phyloP scores from a whole-genome alignment of 1,284 basidiomycete species.

The Rhizoctonia solani region DNA sequence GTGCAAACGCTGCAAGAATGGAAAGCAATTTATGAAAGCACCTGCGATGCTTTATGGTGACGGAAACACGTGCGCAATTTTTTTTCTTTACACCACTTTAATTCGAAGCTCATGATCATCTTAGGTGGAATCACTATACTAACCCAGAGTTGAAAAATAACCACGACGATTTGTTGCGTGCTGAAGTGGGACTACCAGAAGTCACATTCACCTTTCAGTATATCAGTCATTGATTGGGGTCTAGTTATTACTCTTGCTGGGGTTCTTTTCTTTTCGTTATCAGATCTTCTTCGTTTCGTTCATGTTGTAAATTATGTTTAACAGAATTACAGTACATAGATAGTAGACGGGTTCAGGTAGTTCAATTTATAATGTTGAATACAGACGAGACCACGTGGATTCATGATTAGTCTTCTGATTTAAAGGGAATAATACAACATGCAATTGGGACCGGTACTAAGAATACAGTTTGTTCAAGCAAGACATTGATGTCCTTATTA shows the following conservation, averaged over 20 bases:
- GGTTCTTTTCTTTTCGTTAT: not conserved
- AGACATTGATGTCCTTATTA: too few relatives aligned
- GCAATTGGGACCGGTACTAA: too few relatives aligned
- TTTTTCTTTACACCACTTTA: slow-evolving; percentile 31
- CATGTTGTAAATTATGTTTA: not conserved
- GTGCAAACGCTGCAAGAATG: slow-evolving; percentile 91
- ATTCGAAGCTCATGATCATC: slow-evolving; percentile 27
- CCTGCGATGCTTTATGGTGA: slow-evolving; percentile 93
- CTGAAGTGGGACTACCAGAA: slow-evolving; percentile 82
- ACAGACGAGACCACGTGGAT: too few relatives aligned
- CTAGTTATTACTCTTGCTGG: not conserved
- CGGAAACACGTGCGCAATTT: slow-evolving; percentile 83
- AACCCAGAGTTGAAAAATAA: slow-evolving; percentile 86
- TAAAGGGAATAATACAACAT: too few relatives aligned
- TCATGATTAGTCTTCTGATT: too few relatives aligned
- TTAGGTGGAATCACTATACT: slow-evolving; percentile 96
- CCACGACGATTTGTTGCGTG: slow-evolving; percentile 93
- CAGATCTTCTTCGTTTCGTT: not conserved
- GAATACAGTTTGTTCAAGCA: too few relatives aligned
- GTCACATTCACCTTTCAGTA: slow-evolving; percentile 94
- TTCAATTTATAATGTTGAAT: too few relatives aligned
- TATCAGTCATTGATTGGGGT: slow-evolving; percentile 64
- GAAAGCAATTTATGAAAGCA: slow-evolving; percentile 82
- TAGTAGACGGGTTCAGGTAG: not conserved
- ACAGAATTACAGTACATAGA: not conserved